Percentiles rank a stretch among this genome's conserved stretches.
Evolutionary conservation across 129 eudicot genomes (phyloP).

Genomic region (Helianthus tuberosus): DNA sequence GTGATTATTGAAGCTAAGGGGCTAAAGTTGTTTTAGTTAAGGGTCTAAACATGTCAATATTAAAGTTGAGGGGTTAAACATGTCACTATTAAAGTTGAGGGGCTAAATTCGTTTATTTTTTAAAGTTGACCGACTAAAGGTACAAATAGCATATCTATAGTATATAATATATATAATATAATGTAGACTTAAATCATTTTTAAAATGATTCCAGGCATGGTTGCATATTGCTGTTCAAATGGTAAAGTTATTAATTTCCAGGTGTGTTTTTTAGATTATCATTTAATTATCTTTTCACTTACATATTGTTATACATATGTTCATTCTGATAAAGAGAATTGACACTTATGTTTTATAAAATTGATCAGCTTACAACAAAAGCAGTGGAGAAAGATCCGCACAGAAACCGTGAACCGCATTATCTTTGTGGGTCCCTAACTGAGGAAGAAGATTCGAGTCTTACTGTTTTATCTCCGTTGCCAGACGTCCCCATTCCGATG

Average conservation of each 20-base stretch:
- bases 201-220: constrained; percentile 56
- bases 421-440: constrained; percentile 71
- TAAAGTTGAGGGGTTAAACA: no score
- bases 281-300: neutral
- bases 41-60: no score
- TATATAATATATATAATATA: no score
- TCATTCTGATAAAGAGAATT: neutral
- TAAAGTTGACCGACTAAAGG: no score
- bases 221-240: constrained; percentile 88
- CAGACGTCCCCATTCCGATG: constrained; percentile 48
- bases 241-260: constrained; percentile 80
- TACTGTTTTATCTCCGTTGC: constrained; percentile 46
- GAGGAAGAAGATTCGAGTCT: constrained; percentile 61
- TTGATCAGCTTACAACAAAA: constrained; percentile 67
- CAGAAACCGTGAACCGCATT: constrained; percentile 72
- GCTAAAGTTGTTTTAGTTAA: no score
- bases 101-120: no score
- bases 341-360: neutral
- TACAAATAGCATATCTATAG: no score
- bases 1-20: no score
- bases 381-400: constrained; percentile 66
- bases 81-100: no score
- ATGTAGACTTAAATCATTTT: no score
- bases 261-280: constrained; percentile 43
- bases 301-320: neutral